Percentiles rank a stretch among this genome's conserved stretches.
Conservation (phyloP, 2,329 filamentous ascomycete species). For the Microascus cirrosus region DNA sequence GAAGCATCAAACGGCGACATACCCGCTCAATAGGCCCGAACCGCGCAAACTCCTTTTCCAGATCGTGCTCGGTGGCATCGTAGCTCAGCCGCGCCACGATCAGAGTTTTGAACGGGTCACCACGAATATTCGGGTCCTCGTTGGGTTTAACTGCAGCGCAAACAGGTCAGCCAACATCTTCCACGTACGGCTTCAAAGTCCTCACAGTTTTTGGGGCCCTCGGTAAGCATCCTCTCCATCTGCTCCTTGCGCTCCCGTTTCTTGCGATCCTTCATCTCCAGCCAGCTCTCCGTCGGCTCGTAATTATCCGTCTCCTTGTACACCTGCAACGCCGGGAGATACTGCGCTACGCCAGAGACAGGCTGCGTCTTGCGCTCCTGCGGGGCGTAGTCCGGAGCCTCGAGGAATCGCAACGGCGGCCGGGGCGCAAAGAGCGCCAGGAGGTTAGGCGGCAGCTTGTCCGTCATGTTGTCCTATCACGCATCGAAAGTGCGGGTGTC, state of each 20-base stretch:
- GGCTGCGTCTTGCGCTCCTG: conserved; percentile 68
- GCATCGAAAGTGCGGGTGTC: background rate
- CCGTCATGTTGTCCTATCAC: conserved; percentile 58
- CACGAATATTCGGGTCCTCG: conserved; percentile 79
- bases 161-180: conserved; percentile 8
- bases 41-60: conserved; percentile 86
- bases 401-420: conserved; percentile 81
- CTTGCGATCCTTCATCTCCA: conserved; percentile 75
- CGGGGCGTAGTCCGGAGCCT: conserved; percentile 70
- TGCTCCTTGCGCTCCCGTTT: conserved; percentile 68
- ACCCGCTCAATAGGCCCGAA: conserved; percentile 92
- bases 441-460: conserved; percentile 87
- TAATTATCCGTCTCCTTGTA: conserved; percentile 73
- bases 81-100: conserved; percentile 88
- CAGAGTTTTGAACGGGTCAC: conserved; percentile 89
- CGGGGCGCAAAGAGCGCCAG: conserved; percentile 91
- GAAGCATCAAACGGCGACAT: conserved; percentile 18
- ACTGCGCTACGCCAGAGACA: conserved; percentile 64
- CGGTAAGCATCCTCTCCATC: conserved; percentile 50
- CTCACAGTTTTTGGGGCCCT: conserved; percentile 55
- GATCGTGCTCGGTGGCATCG: conserved; percentile 75
- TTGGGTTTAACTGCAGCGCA: conserved; percentile 57
- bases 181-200: background rate
- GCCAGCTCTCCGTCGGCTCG: conserved; percentile 81
- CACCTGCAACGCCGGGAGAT: conserved; percentile 59